phyloP scores from a whole-genome alignment of 116 monocot species.

The Phalaenopsis hybrid region DNA sequence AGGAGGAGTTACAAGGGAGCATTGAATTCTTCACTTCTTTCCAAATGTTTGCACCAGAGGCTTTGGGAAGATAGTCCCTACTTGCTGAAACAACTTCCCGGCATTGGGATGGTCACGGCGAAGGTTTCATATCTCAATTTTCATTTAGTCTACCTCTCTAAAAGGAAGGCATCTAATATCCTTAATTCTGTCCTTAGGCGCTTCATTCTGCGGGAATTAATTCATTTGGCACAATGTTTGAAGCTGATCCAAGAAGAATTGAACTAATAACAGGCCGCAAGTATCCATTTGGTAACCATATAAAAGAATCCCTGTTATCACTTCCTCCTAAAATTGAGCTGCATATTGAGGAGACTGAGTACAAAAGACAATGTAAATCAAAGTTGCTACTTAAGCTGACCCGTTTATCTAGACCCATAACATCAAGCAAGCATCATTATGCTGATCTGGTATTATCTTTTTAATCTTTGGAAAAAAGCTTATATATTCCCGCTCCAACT shows the following conservation, averaged over 20 bases:
- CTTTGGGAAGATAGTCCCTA: conserved; percentile 92
- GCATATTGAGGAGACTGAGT: conserved; percentile 48
- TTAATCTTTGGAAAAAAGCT: not conserved
- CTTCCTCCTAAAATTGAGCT: conserved; percentile 79
- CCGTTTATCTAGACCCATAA: conserved; percentile 26
- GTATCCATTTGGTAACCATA: conserved; percentile 91
- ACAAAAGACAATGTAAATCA: conserved; percentile 52
- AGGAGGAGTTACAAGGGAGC: conserved; percentile 81
- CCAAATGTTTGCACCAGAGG: conserved; percentile 79
- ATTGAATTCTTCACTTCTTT: conserved; percentile 64
- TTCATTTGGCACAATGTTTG: conserved; percentile 60
- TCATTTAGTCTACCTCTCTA: not conserved
- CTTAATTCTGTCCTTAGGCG: conserved; percentile 43
- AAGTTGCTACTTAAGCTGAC: conserved; percentile 54
- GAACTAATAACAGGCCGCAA: conserved; percentile 88
- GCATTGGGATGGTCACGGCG: conserved; percentile 98
- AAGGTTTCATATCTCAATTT: conserved; percentile 45
- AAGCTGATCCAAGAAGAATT: conserved; percentile 94
- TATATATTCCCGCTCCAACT: not conserved
- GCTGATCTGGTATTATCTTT: conserved; percentile 66
- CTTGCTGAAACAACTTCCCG: conserved; percentile 86
- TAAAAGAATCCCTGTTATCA: conserved; percentile 66
- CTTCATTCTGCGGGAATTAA: conserved; percentile 62
- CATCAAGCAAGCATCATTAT: conserved; percentile 60
- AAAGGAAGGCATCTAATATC: not conserved